Conservation (phyloP, 2,329 filamentous ascomycete genomes). For the Beauveria medogensis region DNA sequence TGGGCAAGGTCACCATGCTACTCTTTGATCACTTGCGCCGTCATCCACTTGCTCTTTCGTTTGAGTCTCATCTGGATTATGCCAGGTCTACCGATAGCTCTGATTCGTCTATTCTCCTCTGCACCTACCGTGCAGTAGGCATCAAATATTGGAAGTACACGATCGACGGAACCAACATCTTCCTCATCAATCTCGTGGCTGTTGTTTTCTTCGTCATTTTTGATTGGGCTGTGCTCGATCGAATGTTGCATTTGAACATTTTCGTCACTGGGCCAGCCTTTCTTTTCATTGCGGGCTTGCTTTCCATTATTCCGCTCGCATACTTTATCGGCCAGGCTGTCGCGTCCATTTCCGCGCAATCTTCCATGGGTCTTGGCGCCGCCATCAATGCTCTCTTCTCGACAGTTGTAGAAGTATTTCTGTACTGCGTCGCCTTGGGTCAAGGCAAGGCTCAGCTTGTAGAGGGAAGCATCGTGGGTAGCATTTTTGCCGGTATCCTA, state of each 20-base stretch:
- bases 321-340: conserved; percentile 99
- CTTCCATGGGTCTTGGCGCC: conserved; percentile 94
- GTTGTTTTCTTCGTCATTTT: conserved; percentile 92
- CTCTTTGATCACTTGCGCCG: conserved; percentile 86
- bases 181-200: conserved; percentile 92
- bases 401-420: conserved; percentile 92
- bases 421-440: conserved; percentile 89
- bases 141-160: conserved; percentile 99
- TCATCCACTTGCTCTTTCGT: conserved; percentile 86
- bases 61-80: conserved; percentile 76
- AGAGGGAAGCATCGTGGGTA: conserved; percentile 94
- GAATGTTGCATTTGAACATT: conserved; percentile 59
- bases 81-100: conserved; percentile 63
- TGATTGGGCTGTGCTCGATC: conserved; percentile 75
- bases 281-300: conserved; percentile 72
- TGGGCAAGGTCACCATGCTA: conserved; percentile 90
- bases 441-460: conserved; percentile 90
- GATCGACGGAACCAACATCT: conserved; percentile 95
- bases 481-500: conserved; percentile 92
- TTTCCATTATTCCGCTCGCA: conserved; percentile 91
- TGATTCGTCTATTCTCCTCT: conserved; percentile 81
- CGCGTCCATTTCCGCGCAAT: conserved; percentile 95
- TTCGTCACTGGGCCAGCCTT: conserved; percentile 77
- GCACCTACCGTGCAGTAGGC: conserved; percentile 93
- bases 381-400: conserved; percentile 98